phyloP scores from a whole-genome alignment of 2,329 filamentous ascomycete species.

The Hypomyces perniciosus region DNA sequence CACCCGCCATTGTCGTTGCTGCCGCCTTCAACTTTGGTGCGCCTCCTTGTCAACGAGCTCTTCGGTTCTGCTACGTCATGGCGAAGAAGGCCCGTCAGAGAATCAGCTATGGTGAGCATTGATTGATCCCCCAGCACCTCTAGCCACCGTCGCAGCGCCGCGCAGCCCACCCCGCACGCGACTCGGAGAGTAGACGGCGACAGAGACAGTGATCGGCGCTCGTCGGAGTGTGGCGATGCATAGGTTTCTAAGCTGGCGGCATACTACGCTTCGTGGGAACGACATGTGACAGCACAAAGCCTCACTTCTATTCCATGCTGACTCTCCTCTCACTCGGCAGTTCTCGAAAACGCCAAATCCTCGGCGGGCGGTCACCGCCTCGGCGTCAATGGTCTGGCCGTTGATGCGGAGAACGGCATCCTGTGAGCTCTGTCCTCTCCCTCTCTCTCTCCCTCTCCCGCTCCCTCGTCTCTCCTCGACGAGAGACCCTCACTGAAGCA shows the following conservation, averaged over 20 bases:
- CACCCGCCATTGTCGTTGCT: conserved; percentile 3
- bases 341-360: conserved; percentile 53
- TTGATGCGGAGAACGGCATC: conserved; percentile 76
- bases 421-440: conserved; percentile 54
- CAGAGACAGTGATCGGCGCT: neutral
- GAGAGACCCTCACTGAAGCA: neutral
- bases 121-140: conserved; percentile 2
- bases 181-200: conserved; percentile 5
- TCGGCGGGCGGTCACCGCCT: conserved; percentile 76
- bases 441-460: conserved; percentile 11
- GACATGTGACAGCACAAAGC: neutral
- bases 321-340: conserved; percentile 26
- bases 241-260: neutral
- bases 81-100: conserved; percentile 64
- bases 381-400: conserved; percentile 88
- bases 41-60: neutral
- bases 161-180: conserved; percentile 12
- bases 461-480: neutral
- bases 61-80: conserved; percentile 36
- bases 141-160: neutral
- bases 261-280: neutral
- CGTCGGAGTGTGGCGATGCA: neutral
- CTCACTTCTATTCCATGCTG: neutral
- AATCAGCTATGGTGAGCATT: conserved; percentile 59
- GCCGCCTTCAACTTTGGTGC: conserved; percentile 6